Evolutionary conservation across 2,329 filamentous ascomycete genomes (phyloP).

Genomic region (Aspergillus chevalieri): DNA sequence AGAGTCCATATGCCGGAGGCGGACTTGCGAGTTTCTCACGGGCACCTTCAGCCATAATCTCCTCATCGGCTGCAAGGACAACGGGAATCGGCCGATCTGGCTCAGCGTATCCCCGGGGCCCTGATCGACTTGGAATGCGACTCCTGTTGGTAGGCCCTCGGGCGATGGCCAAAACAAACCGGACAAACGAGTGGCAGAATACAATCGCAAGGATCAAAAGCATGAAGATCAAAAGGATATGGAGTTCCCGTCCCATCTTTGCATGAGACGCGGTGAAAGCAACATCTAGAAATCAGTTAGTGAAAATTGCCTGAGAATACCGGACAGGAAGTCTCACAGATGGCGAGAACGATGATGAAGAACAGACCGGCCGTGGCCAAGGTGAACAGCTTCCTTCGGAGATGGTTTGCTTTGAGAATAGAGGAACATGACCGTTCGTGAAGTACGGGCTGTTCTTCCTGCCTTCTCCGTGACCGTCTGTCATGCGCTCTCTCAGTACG

Average conservation of each 20-base stretch:
- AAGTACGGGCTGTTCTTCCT: slow-evolving; percentile 1
- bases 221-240: slow-evolving; percentile 71
- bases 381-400: slow-evolving; percentile 52
- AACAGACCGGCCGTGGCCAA: slow-evolving; percentile 62
- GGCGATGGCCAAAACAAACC: slow-evolving; percentile 62
- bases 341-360: slow-evolving; percentile 51
- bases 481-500: slow-evolving; percentile 1
- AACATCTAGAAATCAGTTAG: slow-evolving; percentile 53
- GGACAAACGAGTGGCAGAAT: slow-evolving; percentile 72
- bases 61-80: slow-evolving; percentile 67
- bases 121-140: slow-evolving; percentile 45
- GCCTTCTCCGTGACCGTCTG: slow-evolving; percentile 5
- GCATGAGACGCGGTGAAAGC: slow-evolving; percentile 62
- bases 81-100: slow-evolving; percentile 71
- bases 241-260: slow-evolving; percentile 63
- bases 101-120: slow-evolving; percentile 60
- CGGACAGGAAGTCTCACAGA: slow-evolving; percentile 53
- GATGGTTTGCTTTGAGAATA: slow-evolving; percentile 49
- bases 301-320: not conserved
- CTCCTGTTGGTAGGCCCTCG: slow-evolving; percentile 32
- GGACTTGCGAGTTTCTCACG: slow-evolving; percentile 51
- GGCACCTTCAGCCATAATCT: slow-evolving; percentile 46
- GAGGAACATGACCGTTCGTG: slow-evolving; percentile 22
- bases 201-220: slow-evolving; percentile 69
- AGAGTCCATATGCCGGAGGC: slow-evolving; percentile 80